Evolutionary conservation across 192 early-diverging fungal genomes (phyloP).

Genomic region (Rhizophagus sp.): DNA sequence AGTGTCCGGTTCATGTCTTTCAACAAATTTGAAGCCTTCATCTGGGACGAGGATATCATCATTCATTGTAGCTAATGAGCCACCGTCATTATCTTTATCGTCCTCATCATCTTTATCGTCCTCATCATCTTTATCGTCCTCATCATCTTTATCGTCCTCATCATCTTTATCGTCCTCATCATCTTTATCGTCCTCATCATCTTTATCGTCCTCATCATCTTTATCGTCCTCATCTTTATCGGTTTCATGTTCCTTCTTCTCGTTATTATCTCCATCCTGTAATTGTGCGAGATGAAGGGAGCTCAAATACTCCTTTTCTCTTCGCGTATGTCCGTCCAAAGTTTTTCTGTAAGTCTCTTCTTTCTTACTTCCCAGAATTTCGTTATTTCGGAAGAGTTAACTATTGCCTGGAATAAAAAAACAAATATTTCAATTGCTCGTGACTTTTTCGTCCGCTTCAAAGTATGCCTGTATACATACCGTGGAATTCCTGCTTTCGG

Average conservation of each 20-base stretch:
- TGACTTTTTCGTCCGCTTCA: too few relatives aligned
- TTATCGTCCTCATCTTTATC: neutral
- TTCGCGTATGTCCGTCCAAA: too few relatives aligned
- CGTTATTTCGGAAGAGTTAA: too few relatives aligned
- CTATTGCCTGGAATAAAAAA: too few relatives aligned
- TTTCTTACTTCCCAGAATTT: too few relatives aligned
- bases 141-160: neutral
- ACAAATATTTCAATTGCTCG: too few relatives aligned
- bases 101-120: neutral
- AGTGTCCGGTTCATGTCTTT: constrained; percentile 26
- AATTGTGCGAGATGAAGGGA: too few relatives aligned
- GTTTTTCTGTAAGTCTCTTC: too few relatives aligned
- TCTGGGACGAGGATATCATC: neutral
- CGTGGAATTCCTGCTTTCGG: too few relatives aligned
- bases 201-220: neutral
- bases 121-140: neutral
- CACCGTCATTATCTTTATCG: neutral
- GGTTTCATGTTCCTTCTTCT: neutral
- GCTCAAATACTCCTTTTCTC: too few relatives aligned
- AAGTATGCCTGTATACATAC: too few relatives aligned
- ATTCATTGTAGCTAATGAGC: neutral
- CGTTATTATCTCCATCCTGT: neutral
- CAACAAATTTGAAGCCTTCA: constrained; percentile 21
- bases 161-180: constrained; percentile 11
- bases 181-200: constrained; percentile 12